A percentile compares a stretch with the other conserved stretches of the same genome.
Conservation (phyloP, 1,284 basidiomycete species). For the Cerrena zonata region DNA sequence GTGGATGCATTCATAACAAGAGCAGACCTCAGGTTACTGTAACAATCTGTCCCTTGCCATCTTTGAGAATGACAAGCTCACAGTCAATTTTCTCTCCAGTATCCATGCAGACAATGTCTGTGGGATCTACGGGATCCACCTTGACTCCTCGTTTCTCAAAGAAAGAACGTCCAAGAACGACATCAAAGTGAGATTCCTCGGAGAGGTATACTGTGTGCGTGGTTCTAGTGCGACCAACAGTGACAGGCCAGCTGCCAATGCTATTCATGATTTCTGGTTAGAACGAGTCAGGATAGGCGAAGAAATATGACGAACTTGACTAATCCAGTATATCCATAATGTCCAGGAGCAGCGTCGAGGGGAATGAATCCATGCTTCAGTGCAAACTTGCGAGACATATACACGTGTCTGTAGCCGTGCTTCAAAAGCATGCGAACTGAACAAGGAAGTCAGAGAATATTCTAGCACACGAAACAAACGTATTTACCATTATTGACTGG, state of each 20-base stretch:
- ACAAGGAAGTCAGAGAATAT: constrained; percentile 8
- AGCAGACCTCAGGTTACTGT: constrained; percentile 61
- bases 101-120: constrained; percentile 89
- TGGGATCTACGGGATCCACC: constrained; percentile 78
- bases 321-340: constrained; percentile 81
- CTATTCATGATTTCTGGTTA: constrained; percentile 18
- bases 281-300: constrained; percentile 2
- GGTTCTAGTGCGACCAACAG: constrained; percentile 41
- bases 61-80: constrained; percentile 85
- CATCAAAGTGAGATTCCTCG: constrained; percentile 95
- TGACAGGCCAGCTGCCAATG: constrained; percentile 78
- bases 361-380: constrained; percentile 86
- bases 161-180: constrained; percentile 90
- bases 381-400: constrained; percentile 92
- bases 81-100: constrained; percentile 91
- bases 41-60: constrained; percentile 81
- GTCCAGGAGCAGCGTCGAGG: constrained; percentile 72
- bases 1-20: not conserved
- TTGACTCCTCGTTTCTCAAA: constrained; percentile 87
- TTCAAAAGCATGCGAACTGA: constrained; percentile 89
- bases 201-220: constrained; percentile 68
- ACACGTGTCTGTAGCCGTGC: constrained; percentile 90
- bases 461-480: constrained; percentile 2
- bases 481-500: constrained; percentile 77
- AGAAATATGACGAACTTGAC: constrained; percentile 47